phyloP scores from a whole-genome alignment of 495 filamentous ascomycete species.

The Xylaria palmicola region DNA sequence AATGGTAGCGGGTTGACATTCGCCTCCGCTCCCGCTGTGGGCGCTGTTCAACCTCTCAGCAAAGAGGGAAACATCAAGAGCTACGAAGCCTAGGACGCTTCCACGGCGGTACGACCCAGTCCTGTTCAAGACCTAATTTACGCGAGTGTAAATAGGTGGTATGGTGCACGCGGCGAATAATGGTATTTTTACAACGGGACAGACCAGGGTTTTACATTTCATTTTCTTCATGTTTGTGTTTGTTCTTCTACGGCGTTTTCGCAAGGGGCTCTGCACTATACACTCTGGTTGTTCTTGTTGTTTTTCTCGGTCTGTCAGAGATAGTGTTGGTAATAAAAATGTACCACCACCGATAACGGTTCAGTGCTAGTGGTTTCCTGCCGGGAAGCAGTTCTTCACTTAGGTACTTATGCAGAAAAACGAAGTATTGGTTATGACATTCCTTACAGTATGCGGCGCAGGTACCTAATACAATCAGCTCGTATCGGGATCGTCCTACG shows the following conservation, averaged over 20 bases:
- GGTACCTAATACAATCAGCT: no score
- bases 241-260: slow-evolving; percentile 14
- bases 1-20: slow-evolving; percentile 62
- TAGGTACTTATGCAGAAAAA: no score
- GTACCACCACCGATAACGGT: slow-evolving; percentile 6
- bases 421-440: no score
- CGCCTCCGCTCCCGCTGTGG: slow-evolving; percentile 46
- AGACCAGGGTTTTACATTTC: background rate
- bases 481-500: no score
- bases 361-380: background rate
- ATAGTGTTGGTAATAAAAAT: slow-evolving; percentile 11
- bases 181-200: background rate
- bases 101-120: no score
- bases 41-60: slow-evolving; percentile 63
- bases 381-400: background rate
- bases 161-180: slow-evolving; percentile 9
- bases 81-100: slow-evolving; percentile 43
- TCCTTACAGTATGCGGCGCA: no score
- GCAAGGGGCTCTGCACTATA: slow-evolving; percentile 2
- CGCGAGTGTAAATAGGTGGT: background rate
- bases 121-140: no score
- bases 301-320: background rate
- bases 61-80: slow-evolving; percentile 56
- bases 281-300: no score
- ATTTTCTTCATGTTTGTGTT: background rate